Evolutionary conservation across 1,284 basidiomycete genomes (phyloP).

Genomic region (Butyriboletus appendiculatus): DNA sequence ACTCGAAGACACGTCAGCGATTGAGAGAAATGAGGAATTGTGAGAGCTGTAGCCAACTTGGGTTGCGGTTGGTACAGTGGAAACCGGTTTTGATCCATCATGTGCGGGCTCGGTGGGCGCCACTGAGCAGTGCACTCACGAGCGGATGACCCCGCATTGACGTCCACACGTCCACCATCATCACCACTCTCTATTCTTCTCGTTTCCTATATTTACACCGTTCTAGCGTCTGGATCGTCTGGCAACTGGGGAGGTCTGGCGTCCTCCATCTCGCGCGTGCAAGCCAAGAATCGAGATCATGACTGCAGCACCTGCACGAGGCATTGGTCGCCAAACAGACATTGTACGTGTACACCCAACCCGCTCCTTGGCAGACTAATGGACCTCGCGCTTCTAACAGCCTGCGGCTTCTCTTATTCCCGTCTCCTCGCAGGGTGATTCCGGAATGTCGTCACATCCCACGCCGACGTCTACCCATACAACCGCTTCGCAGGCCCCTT

Average conservation of each 20-base stretch:
- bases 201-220: conserved; percentile 1
- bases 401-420: conserved; percentile 5
- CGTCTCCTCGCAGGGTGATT: conserved; percentile 9
- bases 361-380: conserved; percentile 11
- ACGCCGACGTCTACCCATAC: conserved; percentile 12
- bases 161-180: conserved; percentile 2
- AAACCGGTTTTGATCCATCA: neutral
- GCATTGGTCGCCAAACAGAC: conserved; percentile 14
- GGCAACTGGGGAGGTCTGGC: conserved; percentile 3
- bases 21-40: neutral
- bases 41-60: neutral
- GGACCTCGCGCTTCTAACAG: conserved; percentile 14
- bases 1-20: neutral
- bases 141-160: conserved; percentile 9
- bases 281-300: conserved; percentile 14
- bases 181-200: neutral
- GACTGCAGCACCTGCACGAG: conserved; percentile 14
- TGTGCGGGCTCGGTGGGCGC: neutral
- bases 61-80: too few relatives aligned
- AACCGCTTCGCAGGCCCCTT: conserved; percentile 21
- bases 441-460: conserved; percentile 11
- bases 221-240: neutral
- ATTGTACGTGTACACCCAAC: conserved; percentile 15
- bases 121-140: conserved; percentile 11
- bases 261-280: conserved; percentile 1